These are phyloP conservation scores for Pochonia chlamydosporia DNA, from an alignment of 2,329 filamentous ascomycete species.

Conservation along the genomic window DNA sequence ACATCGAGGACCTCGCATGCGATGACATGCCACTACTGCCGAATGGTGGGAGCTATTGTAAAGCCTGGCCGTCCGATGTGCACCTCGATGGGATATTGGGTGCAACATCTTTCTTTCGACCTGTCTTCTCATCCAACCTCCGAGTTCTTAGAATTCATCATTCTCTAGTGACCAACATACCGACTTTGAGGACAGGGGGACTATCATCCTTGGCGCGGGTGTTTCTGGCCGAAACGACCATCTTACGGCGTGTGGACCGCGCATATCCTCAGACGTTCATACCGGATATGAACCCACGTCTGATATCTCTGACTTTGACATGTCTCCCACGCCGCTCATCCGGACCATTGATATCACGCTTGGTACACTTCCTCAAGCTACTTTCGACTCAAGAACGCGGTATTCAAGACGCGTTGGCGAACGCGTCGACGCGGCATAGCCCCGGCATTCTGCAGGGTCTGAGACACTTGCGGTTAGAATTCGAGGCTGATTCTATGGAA, in stretches of 20 bases:
- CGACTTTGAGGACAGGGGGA: conserved; percentile 34
- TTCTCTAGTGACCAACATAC: conserved; percentile 51
- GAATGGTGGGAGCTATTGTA: conserved; percentile 3
- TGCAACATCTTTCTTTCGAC: conserved; percentile 42
- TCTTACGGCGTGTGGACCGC: conserved; percentile 36
- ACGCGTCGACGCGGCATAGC: conserved; percentile 25
- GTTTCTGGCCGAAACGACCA: conserved; percentile 38
- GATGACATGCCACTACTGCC: conserved; percentile 32
- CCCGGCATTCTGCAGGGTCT: conserved; percentile 44
- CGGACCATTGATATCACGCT: conserved; percentile 41
- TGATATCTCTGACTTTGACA: conserved; percentile 48
- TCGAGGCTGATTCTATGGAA: conserved; percentile 36
- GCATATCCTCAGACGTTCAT: conserved; percentile 42
- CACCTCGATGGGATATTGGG: conserved; percentile 39
- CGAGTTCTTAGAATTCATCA: conserved; percentile 51
- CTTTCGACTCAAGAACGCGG: conserved; percentile 42
- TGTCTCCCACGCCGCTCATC: conserved; percentile 47
- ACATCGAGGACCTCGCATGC: conserved; percentile 48
- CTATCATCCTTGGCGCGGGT: conserved; percentile 29
- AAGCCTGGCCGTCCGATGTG: conserved; percentile 22
- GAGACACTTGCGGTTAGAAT: conserved; percentile 48
- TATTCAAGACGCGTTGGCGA: conserved; percentile 27
- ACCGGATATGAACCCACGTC: conserved; percentile 52
- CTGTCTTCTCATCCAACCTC: conserved; percentile 47
- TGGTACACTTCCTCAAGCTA: conserved; percentile 41